Percentiles rank a stretch among this genome's conserved stretches.
phyloP scores from a whole-genome alignment of 2,329 filamentous ascomycete genomes.

The Fusarium scirpi region DNA sequence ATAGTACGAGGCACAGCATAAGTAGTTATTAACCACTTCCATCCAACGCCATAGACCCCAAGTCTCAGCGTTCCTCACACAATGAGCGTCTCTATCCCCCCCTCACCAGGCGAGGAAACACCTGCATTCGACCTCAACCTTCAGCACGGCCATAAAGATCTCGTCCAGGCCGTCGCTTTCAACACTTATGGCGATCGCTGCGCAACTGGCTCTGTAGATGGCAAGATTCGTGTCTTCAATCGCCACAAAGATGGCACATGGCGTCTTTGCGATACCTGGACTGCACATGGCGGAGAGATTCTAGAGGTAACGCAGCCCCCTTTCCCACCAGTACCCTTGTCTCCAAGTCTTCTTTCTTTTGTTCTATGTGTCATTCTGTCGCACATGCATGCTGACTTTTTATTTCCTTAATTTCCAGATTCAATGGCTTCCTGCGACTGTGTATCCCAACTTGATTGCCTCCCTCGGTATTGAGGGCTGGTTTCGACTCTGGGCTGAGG shows the following conservation, averaged over 20 bases:
- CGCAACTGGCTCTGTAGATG: slow-evolving; percentile 91
- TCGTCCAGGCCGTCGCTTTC: slow-evolving; percentile 87
- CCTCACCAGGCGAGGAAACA: slow-evolving; percentile 59
- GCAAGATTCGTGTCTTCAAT: slow-evolving; percentile 92
- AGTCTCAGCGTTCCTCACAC: background rate
- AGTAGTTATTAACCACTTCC: background rate
- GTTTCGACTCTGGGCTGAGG: slow-evolving; percentile 93
- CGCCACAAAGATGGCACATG: slow-evolving; percentile 81
- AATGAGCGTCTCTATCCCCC: slow-evolving; percentile 50
- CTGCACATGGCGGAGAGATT: slow-evolving; percentile 89
- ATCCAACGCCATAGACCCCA: accelerated
- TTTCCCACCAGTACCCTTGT: slow-evolving; percentile 37
- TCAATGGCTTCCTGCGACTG: slow-evolving; percentile 92
- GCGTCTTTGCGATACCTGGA: slow-evolving; percentile 88
- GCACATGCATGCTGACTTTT: slow-evolving; percentile 32
- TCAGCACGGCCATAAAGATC: slow-evolving; percentile 80
- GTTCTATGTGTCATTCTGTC: slow-evolving; percentile 27
- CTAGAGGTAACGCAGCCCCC: slow-evolving; percentile 72
- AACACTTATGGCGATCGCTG: slow-evolving; percentile 93
- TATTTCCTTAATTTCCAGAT: slow-evolving; percentile 64
- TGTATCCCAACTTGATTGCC: slow-evolving; percentile 86
- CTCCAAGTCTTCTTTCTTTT: slow-evolving; percentile 17
- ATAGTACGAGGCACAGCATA: background rate
- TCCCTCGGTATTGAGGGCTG: slow-evolving; percentile 91
- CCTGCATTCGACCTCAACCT: slow-evolving; percentile 70